Conservation (phyloP, 108 stramenopile genomes). For the Schizochytrium sp. region DNA sequence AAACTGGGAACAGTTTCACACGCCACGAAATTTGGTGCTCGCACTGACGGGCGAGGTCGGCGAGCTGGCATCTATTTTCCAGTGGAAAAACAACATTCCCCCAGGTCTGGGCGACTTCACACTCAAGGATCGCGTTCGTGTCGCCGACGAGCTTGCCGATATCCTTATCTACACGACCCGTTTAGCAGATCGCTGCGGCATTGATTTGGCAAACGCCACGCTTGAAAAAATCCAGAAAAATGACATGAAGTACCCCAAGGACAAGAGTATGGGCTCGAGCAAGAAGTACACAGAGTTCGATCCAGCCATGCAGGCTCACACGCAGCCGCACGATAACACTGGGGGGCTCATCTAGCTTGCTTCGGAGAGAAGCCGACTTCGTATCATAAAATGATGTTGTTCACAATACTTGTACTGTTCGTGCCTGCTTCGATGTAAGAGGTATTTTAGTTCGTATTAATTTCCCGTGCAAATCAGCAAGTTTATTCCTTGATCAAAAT, state of each 20-base stretch:
- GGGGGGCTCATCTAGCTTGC: neutral
- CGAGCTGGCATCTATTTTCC: slow-evolving; percentile 77
- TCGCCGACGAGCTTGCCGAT: slow-evolving; percentile 82
- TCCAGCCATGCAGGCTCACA: neutral
- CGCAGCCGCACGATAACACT: neutral
- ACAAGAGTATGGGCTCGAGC: neutral
- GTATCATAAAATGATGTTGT: too few species aligned
- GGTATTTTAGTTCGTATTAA: too few species aligned
- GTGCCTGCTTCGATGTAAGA: too few species aligned
- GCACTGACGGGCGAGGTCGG: slow-evolving; percentile 80
- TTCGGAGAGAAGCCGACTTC: too few species aligned
- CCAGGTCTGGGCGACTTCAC: neutral
- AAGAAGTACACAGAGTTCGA: slow-evolving; percentile 29
- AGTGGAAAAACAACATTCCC: slow-evolving; percentile 54
- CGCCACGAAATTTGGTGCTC: slow-evolving; percentile 69
- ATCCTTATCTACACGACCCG: slow-evolving; percentile 77
- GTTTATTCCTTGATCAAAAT: too few species aligned
- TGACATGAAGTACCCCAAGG: slow-evolving; percentile 23
- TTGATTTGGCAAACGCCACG: slow-evolving; percentile 16
- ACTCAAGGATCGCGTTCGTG: slow-evolving; percentile 50
- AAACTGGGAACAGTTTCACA: slow-evolving; percentile 58
- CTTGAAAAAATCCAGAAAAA: slow-evolving; percentile 21
- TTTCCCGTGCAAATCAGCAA: too few species aligned
- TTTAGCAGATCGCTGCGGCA: slow-evolving; percentile 40
- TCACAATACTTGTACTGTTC: too few species aligned